These are phyloP conservation scores for Marasmius sp. DNA, from an alignment of 1,284 basidiomycete genomes.

Conservation along the genomic window DNA sequence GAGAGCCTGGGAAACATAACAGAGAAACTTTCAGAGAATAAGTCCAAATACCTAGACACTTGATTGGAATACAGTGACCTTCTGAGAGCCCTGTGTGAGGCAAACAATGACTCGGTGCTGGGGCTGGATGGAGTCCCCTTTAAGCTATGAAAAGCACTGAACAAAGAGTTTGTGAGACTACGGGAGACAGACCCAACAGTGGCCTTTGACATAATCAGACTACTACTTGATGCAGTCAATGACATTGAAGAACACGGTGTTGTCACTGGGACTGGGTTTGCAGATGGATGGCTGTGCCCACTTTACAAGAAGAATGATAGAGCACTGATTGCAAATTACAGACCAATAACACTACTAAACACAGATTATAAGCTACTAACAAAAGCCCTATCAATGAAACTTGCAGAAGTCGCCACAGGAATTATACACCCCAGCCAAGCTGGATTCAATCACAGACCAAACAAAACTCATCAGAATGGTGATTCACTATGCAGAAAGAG, in stretches of 20 bases:
- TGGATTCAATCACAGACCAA: too few species aligned
- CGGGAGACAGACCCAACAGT: conserved; percentile 1
- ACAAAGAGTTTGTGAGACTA: neutral
- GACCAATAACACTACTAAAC: too few species aligned
- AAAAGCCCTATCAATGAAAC: too few species aligned
- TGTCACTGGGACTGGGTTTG: conserved; percentile 2
- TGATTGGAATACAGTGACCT: neutral
- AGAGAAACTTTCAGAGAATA: too few species aligned
- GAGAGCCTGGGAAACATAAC: too few species aligned
- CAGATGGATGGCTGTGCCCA: neutral
- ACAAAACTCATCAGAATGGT: too few species aligned
- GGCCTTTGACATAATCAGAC: conserved; percentile 4
- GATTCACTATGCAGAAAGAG: too few species aligned
- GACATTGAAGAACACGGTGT: conserved; percentile 16
- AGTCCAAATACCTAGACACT: too few species aligned
- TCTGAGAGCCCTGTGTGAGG: neutral
- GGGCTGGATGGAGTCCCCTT: conserved; percentile 17
- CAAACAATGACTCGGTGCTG: conserved; percentile 6
- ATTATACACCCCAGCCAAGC: conserved; percentile 17
- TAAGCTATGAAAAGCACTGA: conserved; percentile 16
- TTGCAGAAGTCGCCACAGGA: too few species aligned
- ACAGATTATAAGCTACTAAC: too few species aligned
- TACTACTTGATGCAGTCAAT: conserved; percentile 14
- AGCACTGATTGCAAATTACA: neutral
- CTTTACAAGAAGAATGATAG: too few species aligned